phyloP scores from a whole-genome alignment of 176 grass and related monocot species.

The Avena insularis region DNA sequence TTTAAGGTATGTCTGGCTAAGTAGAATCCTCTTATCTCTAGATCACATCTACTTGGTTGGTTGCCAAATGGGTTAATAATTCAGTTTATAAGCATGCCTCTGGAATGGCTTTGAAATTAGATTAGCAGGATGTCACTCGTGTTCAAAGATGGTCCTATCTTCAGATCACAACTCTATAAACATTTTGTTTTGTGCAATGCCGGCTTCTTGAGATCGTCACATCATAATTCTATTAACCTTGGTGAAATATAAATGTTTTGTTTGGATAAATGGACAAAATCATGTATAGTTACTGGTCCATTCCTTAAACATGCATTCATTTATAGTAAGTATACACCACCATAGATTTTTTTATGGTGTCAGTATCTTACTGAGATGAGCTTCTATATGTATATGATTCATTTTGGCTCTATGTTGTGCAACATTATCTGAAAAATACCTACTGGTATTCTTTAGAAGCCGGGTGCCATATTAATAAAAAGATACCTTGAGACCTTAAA shows the following conservation, averaged over 20 bases:
- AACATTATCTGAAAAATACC: slow-evolving; percentile 6
- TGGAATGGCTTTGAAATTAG: not conserved
- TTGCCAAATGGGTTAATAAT: slow-evolving; percentile 28
- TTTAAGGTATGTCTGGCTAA: slow-evolving; percentile 84
- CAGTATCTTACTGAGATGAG: slow-evolving; percentile 31
- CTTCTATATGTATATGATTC: slow-evolving; percentile 25
- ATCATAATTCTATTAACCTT: not conserved
- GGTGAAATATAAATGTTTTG: slow-evolving; percentile 15
- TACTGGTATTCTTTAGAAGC: not conserved
- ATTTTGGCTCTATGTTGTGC: not conserved
- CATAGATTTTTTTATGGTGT: slow-evolving; percentile 20
- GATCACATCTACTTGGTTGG: slow-evolving; percentile 16
- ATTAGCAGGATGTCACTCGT: slow-evolving; percentile 18
- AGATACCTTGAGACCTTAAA: not conserved
- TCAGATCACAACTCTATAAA: not conserved
- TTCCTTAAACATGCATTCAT: not conserved
- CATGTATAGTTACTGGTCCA: slow-evolving; percentile 12
- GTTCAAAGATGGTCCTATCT: not conserved
- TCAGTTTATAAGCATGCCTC: slow-evolving; percentile 28
- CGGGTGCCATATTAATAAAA: not conserved
- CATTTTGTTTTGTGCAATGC: not conserved
- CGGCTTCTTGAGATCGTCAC: not conserved
- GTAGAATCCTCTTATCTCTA: slow-evolving; percentile 38
- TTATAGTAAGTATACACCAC: not conserved
- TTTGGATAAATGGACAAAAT: not conserved